These are phyloP conservation scores for Austroboletus rostrupii DNA, from an alignment of 1,284 basidiomycete species.

Conservation along the genomic window DNA sequence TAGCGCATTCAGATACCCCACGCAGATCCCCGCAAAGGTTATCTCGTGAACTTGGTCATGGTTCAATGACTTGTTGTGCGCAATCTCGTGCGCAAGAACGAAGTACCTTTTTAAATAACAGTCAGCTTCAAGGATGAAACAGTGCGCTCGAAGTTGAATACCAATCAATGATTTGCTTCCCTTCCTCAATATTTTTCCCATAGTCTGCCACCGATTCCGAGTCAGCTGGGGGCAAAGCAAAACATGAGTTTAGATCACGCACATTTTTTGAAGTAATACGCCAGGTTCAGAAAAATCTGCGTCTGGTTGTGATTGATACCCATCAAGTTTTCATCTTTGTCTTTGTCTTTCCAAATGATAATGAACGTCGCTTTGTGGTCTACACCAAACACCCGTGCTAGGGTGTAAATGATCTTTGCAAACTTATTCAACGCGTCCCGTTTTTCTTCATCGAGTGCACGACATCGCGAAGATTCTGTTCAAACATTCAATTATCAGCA, in stretches of 20 bases:
- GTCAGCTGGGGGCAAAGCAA: neutral
- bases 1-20: neutral
- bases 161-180: neutral
- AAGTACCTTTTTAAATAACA: constrained; percentile 18
- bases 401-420: constrained; percentile 1
- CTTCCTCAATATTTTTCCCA: neutral
- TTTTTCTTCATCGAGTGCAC: neutral
- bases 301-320: constrained; percentile 21
- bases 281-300: constrained; percentile 24
- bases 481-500: no score
- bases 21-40: neutral
- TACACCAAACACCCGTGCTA: constrained; percentile 10
- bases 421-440: constrained; percentile 1
- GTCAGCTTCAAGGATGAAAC: neutral
- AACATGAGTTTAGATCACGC: neutral
- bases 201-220: neutral
- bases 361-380: constrained; percentile 5
- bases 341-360: constrained; percentile 25
- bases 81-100: constrained; percentile 24
- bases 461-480: neutral
- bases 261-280: constrained; percentile 16
- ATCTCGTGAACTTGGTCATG: constrained; percentile 21
- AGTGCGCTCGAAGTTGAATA: neutral
- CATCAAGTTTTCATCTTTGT: constrained; percentile 14
- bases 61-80: constrained; percentile 16